Percentiles rank a stretch among this genome's conserved stretches.
Conservation (phyloP, 2,329 filamentous ascomycete genomes). For the Diaporthe citri region DNA sequence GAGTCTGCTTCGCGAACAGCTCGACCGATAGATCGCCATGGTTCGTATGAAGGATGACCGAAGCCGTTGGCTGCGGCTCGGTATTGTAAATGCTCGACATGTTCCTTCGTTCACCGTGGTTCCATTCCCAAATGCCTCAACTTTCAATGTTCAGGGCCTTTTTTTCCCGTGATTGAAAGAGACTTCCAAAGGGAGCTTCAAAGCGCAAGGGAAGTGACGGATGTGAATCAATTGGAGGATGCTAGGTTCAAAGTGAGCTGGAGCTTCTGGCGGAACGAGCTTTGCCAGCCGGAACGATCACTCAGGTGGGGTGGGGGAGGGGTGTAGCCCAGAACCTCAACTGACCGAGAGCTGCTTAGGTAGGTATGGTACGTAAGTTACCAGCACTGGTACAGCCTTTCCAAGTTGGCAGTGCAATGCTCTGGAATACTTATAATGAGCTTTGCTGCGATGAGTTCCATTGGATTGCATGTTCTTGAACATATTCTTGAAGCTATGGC, state of each 20-base stretch:
- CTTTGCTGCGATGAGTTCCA: neutral
- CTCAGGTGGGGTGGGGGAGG: conserved; percentile 12
- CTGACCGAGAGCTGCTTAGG: neutral
- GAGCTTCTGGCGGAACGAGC: conserved; percentile 7
- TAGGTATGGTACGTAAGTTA: neutral
- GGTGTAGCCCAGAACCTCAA: neutral
- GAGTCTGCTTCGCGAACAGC: conserved; percentile 94
- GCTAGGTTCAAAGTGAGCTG: neutral
- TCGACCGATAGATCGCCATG: conserved; percentile 90
- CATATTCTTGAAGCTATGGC: neutral
- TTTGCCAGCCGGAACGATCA: conserved; percentile 24
- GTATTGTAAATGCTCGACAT: conserved; percentile 96
- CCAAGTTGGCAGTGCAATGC: neutral
- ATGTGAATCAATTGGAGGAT: neutral
- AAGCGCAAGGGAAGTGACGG: neutral
- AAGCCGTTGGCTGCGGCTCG: conserved; percentile 93
- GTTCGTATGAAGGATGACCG: conserved; percentile 90
- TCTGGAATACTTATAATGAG: neutral
- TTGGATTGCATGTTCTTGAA: neutral
- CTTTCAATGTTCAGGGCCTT: neutral
- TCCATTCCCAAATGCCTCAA: neutral
- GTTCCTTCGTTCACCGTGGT: conserved; percentile 26
- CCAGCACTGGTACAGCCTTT: neutral
- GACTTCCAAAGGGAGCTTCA: neutral
- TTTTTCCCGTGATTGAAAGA: neutral